These are phyloP conservation scores for Fonsecaea erecta DNA, from an alignment of 2,329 filamentous ascomycete species.

Conservation along the genomic window DNA sequence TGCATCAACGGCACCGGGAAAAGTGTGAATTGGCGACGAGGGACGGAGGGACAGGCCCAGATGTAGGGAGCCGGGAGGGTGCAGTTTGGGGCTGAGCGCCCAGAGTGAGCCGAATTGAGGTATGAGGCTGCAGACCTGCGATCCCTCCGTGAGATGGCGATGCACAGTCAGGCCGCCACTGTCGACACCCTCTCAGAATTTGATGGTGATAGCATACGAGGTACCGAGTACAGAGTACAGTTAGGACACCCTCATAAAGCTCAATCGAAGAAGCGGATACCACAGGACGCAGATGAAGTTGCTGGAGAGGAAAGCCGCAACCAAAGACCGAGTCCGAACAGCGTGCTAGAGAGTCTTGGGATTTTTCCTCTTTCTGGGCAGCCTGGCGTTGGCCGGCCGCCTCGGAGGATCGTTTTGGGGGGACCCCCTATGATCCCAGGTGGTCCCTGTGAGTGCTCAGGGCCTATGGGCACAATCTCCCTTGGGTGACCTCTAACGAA, in stretches of 20 bases:
- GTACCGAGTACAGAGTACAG: background rate
- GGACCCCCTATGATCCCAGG: background rate
- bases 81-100: background rate
- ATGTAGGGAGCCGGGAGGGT: background rate
- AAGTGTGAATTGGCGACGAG: background rate
- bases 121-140: background rate
- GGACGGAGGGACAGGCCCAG: background rate
- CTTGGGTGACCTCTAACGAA: background rate
- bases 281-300: background rate
- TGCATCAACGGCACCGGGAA: background rate
- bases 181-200: background rate
- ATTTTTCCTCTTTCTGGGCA: background rate
- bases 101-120: background rate
- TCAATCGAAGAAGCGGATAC: background rate
- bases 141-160: background rate
- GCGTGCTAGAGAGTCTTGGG: background rate
- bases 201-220: background rate
- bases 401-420: background rate
- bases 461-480: background rate
- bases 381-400: background rate
- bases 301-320: background rate
- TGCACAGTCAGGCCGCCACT: background rate
- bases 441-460: background rate
- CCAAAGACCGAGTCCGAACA: background rate
- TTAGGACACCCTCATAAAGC: background rate